A percentile compares a stretch with the other conserved stretches of the same genome.
Conservation (phyloP, 73 alveolate species). For the Symbiodinium natans region DNA sequence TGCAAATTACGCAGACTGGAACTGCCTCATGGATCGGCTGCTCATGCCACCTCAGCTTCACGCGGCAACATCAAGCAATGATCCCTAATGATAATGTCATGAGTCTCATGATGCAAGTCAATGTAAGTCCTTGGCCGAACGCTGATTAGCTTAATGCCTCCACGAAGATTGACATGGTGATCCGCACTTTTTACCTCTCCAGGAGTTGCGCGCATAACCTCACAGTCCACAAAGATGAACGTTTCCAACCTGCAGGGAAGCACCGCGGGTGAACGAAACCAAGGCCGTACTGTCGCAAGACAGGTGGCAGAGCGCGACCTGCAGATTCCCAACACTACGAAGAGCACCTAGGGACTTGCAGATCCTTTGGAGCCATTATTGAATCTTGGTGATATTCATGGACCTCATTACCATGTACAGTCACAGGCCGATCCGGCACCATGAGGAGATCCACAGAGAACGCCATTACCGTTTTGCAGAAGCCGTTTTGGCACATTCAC, state of each 20-base stretch:
- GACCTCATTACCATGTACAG: too few relatives aligned
- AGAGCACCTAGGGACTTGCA: too few relatives aligned
- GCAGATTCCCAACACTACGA: too few relatives aligned
- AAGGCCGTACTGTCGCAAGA: constrained; percentile 29
- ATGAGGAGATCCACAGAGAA: too few relatives aligned
- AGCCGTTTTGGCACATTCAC: too few relatives aligned
- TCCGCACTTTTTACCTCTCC: constrained; percentile 28
- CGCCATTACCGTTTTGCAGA: too few relatives aligned
- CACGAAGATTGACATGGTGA: constrained; percentile 53
- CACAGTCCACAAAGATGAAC: too few relatives aligned
- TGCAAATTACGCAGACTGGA: background rate
- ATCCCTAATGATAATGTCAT: background rate
- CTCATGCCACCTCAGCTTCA: constrained; percentile 27
- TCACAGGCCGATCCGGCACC: too few relatives aligned
- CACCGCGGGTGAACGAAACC: constrained; percentile 70
- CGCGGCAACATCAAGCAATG: background rate
- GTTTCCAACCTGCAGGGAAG: constrained; percentile 25
- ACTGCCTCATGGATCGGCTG: constrained; percentile 37
- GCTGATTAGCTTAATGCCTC: constrained; percentile 30
- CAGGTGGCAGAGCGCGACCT: constrained; percentile 78
- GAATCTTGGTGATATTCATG: too few relatives aligned
- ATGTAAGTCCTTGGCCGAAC: constrained; percentile 13
- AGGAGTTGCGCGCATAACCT: background rate
- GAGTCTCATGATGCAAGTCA: too few relatives aligned
- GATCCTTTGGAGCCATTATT: too few relatives aligned